Conservation (phyloP, 1,139 yeast species). For the Geotrichum klebahnii region DNA sequence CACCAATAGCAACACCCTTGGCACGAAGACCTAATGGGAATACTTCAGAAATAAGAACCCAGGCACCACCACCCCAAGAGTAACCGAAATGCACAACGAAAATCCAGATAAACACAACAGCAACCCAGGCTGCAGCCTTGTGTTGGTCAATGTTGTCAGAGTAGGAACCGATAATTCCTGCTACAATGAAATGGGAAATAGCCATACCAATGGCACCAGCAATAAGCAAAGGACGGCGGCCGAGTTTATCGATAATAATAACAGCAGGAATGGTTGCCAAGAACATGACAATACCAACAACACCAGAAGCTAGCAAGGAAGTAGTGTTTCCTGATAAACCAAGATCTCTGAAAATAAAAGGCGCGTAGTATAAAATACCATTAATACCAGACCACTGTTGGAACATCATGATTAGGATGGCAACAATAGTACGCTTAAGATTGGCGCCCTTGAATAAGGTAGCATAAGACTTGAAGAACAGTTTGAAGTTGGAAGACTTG, state of each 20-base stretch:
- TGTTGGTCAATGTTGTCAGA: conserved; percentile 25
- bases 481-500: conserved; percentile 34
- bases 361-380: conserved; percentile 64
- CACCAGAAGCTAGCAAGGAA: conserved; percentile 44
- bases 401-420: conserved; percentile 50
- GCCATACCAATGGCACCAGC: conserved; percentile 50
- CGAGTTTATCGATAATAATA: conserved; percentile 50
- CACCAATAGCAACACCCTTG: conserved; percentile 66
- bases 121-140: conserved; percentile 47
- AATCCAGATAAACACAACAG: conserved; percentile 64
- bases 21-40: conserved; percentile 70
- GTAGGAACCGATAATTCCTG: conserved; percentile 33
- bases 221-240: conserved; percentile 52
- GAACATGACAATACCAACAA: conserved; percentile 35
- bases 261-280: conserved; percentile 42
- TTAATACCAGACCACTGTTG: conserved; percentile 73
- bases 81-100: conserved; percentile 72
- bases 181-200: conserved; percentile 40
- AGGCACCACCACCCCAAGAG: conserved; percentile 76
- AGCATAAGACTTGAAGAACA: conserved; percentile 37
- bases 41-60: conserved; percentile 75
- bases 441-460: conserved; percentile 43
- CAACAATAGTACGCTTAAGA: conserved; percentile 47
- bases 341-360: conserved; percentile 54
- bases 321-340: conserved; percentile 49